A percentile compares a stretch with the other conserved stretches of the same genome.
phyloP scores from a whole-genome alignment of 768 basidiomycete species.

The Termitomyces sp. region DNA sequence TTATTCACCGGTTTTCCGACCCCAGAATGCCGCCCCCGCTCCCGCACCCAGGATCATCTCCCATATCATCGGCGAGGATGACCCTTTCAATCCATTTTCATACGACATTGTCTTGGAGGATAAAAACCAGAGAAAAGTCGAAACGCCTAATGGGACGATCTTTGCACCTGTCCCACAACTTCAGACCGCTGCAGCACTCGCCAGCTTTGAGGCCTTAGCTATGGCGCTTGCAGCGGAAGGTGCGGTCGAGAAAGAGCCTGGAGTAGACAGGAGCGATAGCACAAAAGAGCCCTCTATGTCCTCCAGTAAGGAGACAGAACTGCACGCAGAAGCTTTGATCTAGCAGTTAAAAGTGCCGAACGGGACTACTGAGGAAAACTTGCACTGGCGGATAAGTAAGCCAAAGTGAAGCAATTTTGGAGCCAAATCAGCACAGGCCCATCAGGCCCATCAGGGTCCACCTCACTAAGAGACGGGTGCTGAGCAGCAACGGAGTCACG shows the following conservation, averaged over 20 bases:
- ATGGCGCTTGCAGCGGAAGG: not conserved
- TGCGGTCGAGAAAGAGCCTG: not conserved
- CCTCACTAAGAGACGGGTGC: not conserved
- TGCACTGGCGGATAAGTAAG: too few species aligned
- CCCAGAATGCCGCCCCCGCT: too few species aligned
- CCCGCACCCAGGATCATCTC: not conserved
- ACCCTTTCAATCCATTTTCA: constrained; percentile 1
- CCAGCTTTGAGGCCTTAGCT: not conserved
- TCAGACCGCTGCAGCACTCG: not conserved
- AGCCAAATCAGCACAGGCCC: not conserved
- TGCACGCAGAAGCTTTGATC: not conserved
- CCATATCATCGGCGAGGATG: not conserved
- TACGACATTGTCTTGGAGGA: not conserved
- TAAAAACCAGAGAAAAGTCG: not conserved
- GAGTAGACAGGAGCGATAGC: not conserved
- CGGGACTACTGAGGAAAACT: too few species aligned
- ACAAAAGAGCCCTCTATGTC: not conserved
- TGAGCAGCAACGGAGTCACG: not conserved
- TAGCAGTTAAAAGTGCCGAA: not conserved
- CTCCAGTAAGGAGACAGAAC: not conserved
- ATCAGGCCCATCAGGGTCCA: not conserved
- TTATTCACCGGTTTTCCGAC: not conserved
- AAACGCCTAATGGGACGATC: not conserved
- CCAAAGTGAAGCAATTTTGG: not conserved
- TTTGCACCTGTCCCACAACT: constrained; percentile 4